Percentiles rank a stretch among this genome's conserved stretches.
Evolutionary conservation across 805 yeast genomes (phyloP).

Genomic region (Kuraishia piskuri): DNA sequence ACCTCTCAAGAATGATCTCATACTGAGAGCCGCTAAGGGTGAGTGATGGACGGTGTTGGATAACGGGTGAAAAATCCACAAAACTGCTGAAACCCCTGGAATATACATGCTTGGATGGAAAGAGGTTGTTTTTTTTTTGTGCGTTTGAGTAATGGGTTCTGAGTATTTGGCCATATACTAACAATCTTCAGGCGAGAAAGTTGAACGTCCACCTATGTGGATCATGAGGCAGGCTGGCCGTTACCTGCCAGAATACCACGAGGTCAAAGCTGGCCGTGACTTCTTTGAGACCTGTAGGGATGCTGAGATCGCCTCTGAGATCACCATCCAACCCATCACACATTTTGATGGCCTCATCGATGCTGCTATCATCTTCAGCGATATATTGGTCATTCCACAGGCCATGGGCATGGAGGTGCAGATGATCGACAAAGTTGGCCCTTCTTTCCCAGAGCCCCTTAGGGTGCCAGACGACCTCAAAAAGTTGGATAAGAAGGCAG

Average conservation of each 20-base stretch:
- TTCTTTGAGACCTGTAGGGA: conserved; percentile 94
- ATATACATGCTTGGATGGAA: no score
- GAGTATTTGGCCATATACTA: not conserved
- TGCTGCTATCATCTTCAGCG: conserved; percentile 95
- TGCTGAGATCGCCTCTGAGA: conserved; percentile 87
- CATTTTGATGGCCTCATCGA: conserved; percentile 86
- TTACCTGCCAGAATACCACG: conserved; percentile 84
- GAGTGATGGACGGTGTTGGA: not conserved
- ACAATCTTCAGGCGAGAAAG: conserved; percentile 46
- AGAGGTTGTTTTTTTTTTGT: no score
- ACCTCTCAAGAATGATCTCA: conserved; percentile 78
- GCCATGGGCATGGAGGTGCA: conserved; percentile 95
- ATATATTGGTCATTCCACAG: conserved; percentile 92
- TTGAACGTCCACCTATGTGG: conserved; percentile 98
- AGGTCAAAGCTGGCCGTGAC: conserved; percentile 76
- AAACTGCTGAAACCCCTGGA: not conserved
- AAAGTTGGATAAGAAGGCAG: conserved; percentile 52
- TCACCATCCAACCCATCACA: conserved; percentile 92
- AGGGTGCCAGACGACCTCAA: conserved; percentile 62
- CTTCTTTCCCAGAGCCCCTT: conserved; percentile 83
- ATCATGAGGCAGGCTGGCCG: conserved; percentile 98
- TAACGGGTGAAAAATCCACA: not conserved
- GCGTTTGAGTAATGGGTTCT: not conserved
- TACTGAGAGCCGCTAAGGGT: conserved; percentile 85
- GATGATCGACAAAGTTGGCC: conserved; percentile 93